phyloP scores from a whole-genome alignment of 2,329 filamentous ascomycete genomes.

The Talaromyces rugulosus region DNA sequence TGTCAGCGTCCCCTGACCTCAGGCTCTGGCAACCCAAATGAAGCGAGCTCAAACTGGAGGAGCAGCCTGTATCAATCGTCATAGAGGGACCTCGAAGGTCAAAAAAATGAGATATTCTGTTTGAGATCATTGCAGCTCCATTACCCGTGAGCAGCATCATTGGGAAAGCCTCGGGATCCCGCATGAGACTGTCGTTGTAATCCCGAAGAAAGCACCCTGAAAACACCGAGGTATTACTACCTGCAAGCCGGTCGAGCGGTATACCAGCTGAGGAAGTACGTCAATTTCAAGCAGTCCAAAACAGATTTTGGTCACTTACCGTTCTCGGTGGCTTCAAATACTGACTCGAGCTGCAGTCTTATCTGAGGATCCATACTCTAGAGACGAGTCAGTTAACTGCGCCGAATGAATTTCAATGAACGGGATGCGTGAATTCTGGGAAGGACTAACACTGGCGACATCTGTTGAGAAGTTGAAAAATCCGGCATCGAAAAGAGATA shows the following conservation, averaged over 20 bases:
- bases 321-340: constrained; percentile 15
- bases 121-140: constrained; percentile 24
- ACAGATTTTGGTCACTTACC: background rate
- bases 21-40: constrained; percentile 1
- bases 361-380: constrained; percentile 4
- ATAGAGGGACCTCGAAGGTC: constrained; percentile 11
- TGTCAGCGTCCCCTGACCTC: constrained; percentile 2
- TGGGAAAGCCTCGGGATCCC: constrained; percentile 6
- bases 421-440: background rate
- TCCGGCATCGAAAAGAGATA: constrained; percentile 23
- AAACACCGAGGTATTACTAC: constrained; percentile 30
- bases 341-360: constrained; percentile 26
- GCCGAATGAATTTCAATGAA: background rate
- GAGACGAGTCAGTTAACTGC: background rate
- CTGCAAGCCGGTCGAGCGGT: constrained; percentile 23
- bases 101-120: constrained; percentile 20
- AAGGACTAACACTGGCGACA: background rate
- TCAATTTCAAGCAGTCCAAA: background rate
- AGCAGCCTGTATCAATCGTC: constrained; percentile 16
- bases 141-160: constrained; percentile 21
- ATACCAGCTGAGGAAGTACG: constrained; percentile 16
- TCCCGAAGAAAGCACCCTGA: constrained; percentile 26
- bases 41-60: constrained; percentile 6
- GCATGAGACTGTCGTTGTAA: constrained; percentile 18
- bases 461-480: constrained; percentile 18